Base-by-base conservation (phyloP, 2,329 filamentous ascomycete genomes). In the Aureobasidium sp. region DNA sequence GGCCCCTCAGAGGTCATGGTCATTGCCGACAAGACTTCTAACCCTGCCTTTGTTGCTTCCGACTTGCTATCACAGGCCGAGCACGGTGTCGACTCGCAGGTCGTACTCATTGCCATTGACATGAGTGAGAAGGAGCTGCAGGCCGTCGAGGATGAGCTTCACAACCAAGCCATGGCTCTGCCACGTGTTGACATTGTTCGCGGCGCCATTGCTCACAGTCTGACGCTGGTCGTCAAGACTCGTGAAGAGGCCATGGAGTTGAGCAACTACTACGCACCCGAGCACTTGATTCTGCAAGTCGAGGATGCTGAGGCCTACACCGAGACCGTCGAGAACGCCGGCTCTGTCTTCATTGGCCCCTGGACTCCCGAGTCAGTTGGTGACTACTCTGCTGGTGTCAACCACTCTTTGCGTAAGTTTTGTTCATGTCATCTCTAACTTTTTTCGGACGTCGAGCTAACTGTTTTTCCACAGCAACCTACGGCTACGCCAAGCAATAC, bases 311-410 rank as follows among this genome's bases (percentile, higher is more conserved):
- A 89, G 68, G 79, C 83, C 63, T 81, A 87, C 3, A 87, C 96
- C 0, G 86, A 89, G 39, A 78, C 87, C 73, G 91, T 99, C 27
- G 84, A 91, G 78, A 97, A 99, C 69, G 94, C 94, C 2, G 94
- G 94, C 20, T 96, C 91, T 72, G 92, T 99, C 7, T 99, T 99
- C 73, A 87, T 97, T 66, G 94, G 94, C 11, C 82, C 89, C 67
- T 99, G 94, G 94, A 97, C 94, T 0, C 94, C 94, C 6, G 94
- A 99, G 78, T 96, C 90, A 74, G 94, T 99, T 3, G 94, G 94
- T 49, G 94, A 99, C 74, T 99, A 99, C 78, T 96, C 91, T 66
- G 94, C 94, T 59, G 94, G 94, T 71, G 94, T 99, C 45, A 99
- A 99, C 75, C 94, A 99, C 80, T 95, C 90, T 63, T 79, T 99